Conservation (phyloP, 768 basidiomycete species). For the Leccinellum rugosiceps region DNA sequence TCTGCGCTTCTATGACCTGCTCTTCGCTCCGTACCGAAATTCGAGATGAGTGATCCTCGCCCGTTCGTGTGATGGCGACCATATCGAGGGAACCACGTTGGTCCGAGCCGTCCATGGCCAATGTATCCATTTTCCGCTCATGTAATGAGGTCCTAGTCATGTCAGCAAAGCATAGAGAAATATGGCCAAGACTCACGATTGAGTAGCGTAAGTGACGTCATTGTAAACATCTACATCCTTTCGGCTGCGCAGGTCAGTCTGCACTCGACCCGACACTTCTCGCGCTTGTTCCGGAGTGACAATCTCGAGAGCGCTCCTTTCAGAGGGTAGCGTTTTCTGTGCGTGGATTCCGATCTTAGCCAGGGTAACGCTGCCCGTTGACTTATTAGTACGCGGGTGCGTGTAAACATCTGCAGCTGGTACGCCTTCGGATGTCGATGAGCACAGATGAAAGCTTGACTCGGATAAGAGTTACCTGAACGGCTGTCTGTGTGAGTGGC, state of each 20-base stretch:
- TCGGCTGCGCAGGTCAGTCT: background rate
- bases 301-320: background rate
- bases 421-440: background rate
- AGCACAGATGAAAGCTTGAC: background rate
- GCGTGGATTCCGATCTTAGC: background rate
- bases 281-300: background rate
- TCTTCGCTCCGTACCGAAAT: background rate
- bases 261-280: background rate
- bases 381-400: background rate
- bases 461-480: background rate
- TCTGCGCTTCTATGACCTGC: background rate
- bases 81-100: background rate
- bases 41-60: background rate
- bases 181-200: slow-evolving; percentile 2
- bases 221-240: background rate
- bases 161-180: background rate
- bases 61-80: background rate
- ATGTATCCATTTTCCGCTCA: background rate
- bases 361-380: background rate
- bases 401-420: background rate
- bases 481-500: background rate
- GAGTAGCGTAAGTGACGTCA: background rate
- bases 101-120: background rate
- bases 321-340: background rate
- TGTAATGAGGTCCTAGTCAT: background rate